Evolutionary conservation across 2,329 filamentous ascomycete genomes (phyloP).

Genomic region (Aspergillus melleus): DNA sequence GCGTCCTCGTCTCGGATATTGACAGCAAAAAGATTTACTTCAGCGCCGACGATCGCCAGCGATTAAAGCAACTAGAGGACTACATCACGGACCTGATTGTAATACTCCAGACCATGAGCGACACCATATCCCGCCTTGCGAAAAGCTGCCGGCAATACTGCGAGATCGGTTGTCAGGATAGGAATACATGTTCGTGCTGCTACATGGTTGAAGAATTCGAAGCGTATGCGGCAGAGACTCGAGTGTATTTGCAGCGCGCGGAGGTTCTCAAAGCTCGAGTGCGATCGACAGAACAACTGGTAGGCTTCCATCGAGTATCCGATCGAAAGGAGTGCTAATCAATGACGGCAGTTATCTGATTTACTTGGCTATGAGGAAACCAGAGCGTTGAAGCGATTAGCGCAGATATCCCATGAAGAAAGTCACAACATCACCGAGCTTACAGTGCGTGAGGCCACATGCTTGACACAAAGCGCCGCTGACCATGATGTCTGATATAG

Average conservation of each 20-base stretch:
- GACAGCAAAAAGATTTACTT: neutral
- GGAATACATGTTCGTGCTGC: neutral
- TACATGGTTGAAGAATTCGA: constrained; percentile 9
- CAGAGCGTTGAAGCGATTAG: constrained; percentile 5
- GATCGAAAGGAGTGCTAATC: neutral
- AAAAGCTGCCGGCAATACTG: constrained; percentile 9
- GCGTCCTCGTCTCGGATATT: constrained; percentile 7
- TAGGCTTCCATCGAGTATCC: neutral
- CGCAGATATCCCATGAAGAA: constrained; percentile 3
- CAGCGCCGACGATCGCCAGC: constrained; percentile 10
- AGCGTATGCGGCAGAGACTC: constrained; percentile 4
- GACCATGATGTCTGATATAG: neutral
- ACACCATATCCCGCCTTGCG: constrained; percentile 7
- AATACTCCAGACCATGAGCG: constrained; percentile 8
- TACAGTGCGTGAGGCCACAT: constrained; percentile 6
- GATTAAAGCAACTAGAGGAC: constrained; percentile 11
- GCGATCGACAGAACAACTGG: constrained; percentile 11
- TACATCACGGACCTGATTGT: constrained; percentile 14
- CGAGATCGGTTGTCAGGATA: neutral
- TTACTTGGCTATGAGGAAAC: constrained; percentile 13
- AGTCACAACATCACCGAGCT: constrained; percentile 8
- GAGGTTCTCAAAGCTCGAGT: constrained; percentile 9
- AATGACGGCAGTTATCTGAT: constrained; percentile 1
- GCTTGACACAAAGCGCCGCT: neutral
- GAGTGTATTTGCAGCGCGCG: constrained; percentile 10